These are phyloP conservation scores for Claviceps cyperi DNA, from an alignment of 2,329 filamentous ascomycete genomes.

Conservation along the genomic window DNA sequence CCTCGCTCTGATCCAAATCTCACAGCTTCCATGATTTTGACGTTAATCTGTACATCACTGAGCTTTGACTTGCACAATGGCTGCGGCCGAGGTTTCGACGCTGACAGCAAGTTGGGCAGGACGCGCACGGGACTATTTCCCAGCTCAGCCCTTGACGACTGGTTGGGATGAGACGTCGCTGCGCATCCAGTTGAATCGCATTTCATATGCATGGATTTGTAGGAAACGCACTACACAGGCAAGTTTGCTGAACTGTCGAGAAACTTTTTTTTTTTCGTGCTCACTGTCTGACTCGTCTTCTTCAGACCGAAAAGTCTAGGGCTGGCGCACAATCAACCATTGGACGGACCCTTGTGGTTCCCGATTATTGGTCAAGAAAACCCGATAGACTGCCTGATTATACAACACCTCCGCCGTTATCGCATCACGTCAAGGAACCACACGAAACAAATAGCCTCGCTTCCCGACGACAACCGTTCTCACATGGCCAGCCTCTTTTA, in stretches of 20 bases:
- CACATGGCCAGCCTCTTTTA: not conserved
- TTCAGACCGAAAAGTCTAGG: not conserved
- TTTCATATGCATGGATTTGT: slow-evolving; percentile 17
- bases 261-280: not conserved
- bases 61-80: slow-evolving; percentile 38
- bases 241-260: not conserved
- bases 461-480: slow-evolving; percentile 4
- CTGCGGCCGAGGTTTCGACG: slow-evolving; percentile 33
- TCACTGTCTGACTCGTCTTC: not conserved
- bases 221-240: not conserved
- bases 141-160: slow-evolving; percentile 20
- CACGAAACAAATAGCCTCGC: slow-evolving; percentile 4
- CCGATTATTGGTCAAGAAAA: slow-evolving; percentile 2
- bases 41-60: slow-evolving; percentile 24
- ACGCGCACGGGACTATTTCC: slow-evolving; percentile 24
- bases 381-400: not conserved
- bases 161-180: slow-evolving; percentile 14
- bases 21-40: slow-evolving; percentile 39
- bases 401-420: not conserved
- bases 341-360: not conserved
- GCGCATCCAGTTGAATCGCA: slow-evolving; percentile 20
- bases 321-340: not conserved
- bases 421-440: not conserved
- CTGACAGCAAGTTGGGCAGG: slow-evolving; percentile 27
- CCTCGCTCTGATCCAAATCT: not conserved